Conservation (phyloP, 2,329 filamentous ascomycete genomes). For the Apiospora phragmitis region DNA sequence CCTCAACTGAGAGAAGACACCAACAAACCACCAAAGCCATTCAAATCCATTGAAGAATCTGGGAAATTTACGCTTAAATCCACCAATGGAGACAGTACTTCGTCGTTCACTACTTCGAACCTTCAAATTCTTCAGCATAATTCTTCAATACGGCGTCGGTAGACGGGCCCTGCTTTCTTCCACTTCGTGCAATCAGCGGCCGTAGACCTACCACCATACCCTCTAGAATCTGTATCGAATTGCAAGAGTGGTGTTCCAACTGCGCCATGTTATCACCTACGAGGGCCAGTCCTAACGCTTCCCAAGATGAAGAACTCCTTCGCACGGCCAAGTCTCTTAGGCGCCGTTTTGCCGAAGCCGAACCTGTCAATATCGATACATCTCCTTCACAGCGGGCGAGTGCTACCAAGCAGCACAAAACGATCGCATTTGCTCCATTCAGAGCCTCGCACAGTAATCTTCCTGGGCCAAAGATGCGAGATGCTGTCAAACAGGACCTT, state of each 20-base stretch:
- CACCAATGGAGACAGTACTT: no score
- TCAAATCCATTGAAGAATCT: background rate
- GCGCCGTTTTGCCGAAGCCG: conserved; percentile 18
- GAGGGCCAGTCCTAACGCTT: background rate
- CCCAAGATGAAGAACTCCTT: background rate
- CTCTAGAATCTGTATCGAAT: background rate
- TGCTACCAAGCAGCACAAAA: conserved; percentile 17
- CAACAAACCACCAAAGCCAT: background rate
- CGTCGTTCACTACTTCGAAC: background rate
- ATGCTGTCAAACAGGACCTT: background rate
- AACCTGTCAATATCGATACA: conserved; percentile 14
- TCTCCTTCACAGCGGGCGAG: conserved; percentile 12
- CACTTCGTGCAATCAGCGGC: background rate
- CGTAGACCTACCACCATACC: background rate
- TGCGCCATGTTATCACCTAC: background rate
- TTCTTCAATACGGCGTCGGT: background rate
- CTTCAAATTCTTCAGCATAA: background rate
- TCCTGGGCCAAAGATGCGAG: background rate
- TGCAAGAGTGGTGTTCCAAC: background rate
- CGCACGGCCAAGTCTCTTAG: conserved; percentile 17
- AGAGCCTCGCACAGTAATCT: background rate
- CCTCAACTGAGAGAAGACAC: background rate
- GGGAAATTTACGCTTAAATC: background rate
- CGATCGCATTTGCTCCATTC: conserved; percentile 21
- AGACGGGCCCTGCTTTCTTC: background rate